Evolutionary conservation across 1,139 yeast species (phyloP).

Genomic region (Zygotorulaspora mrakii): DNA sequence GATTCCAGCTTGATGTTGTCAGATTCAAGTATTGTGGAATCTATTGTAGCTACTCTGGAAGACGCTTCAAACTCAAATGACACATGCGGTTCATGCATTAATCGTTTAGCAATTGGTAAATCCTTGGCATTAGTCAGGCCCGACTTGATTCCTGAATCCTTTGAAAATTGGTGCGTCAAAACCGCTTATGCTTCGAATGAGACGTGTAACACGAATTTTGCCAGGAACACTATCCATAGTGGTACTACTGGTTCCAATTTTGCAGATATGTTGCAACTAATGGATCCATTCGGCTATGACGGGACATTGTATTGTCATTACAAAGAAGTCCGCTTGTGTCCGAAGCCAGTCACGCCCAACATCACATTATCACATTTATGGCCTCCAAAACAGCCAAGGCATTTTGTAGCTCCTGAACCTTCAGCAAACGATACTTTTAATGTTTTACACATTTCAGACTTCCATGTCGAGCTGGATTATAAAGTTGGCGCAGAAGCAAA

Average conservation of each 20-base stretch:
- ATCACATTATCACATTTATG: constrained; percentile 44
- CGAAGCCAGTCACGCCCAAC: constrained; percentile 44
- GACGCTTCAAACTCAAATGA: no score
- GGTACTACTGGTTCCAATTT: constrained; percentile 44
- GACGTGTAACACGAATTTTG: constrained; percentile 36
- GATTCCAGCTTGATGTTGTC: no score
- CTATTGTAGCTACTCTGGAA: no score
- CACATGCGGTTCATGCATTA: no score
- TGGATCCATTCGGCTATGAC: constrained; percentile 49
- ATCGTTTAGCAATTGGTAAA: no score
- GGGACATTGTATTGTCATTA: constrained; percentile 54
- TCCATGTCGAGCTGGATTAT: constrained; percentile 59
- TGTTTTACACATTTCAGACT: constrained; percentile 64
- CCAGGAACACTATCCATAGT: constrained; percentile 37
- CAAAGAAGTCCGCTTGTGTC: constrained; percentile 43
- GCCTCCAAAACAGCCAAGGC: constrained; percentile 40
- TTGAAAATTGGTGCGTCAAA: constrained; percentile 45
- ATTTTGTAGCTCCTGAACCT: constrained; percentile 38
- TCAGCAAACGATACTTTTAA: constrained; percentile 46
- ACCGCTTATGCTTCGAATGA: constrained; percentile 26
- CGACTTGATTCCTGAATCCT: no score
- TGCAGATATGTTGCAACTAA: constrained; percentile 44
- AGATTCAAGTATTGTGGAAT: no score
- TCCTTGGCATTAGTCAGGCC: no score
- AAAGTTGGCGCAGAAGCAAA: constrained; percentile 59